Conservation (phyloP, 805 yeast species). For the Zygosaccharomyces bailii region DNA sequence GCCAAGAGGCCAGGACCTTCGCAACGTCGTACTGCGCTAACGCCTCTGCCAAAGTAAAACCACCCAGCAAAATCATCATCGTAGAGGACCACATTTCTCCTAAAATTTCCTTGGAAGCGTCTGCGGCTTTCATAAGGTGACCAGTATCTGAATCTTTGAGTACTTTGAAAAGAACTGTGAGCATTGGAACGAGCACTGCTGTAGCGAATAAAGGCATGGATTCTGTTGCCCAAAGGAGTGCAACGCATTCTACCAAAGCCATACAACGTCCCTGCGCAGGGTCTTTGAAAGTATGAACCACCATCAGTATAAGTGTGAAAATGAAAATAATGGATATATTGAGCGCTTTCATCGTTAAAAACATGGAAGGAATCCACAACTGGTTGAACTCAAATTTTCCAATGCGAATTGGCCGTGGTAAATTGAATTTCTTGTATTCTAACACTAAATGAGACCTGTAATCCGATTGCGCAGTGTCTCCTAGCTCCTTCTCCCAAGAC, state of each 20-base stretch:
- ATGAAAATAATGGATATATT: slow-evolving; percentile 48
- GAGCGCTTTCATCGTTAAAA: slow-evolving; percentile 46
- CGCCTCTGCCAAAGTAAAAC: slow-evolving; percentile 92
- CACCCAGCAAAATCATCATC: slow-evolving; percentile 83
- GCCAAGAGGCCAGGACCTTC: slow-evolving; percentile 79
- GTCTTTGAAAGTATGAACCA: slow-evolving; percentile 61
- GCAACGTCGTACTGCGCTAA: slow-evolving; percentile 87
- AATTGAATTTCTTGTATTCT: slow-evolving; percentile 33
- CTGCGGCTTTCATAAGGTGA: slow-evolving; percentile 57
- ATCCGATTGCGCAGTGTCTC: slow-evolving; percentile 7
- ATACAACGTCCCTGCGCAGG: slow-evolving; percentile 58
- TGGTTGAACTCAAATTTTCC: slow-evolving; percentile 29
- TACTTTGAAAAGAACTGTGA: slow-evolving; percentile 69
- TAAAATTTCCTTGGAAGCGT: slow-evolving; percentile 66
- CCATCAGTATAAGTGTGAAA: slow-evolving; percentile 52
- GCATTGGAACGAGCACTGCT: slow-evolving; percentile 74
- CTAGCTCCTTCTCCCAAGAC: slow-evolving; percentile 43
- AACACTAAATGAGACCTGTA: slow-evolving; percentile 27
- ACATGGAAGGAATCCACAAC: slow-evolving; percentile 45
- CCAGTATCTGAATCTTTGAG: slow-evolving; percentile 48
- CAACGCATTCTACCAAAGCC: slow-evolving; percentile 58
- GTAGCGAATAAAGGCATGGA: slow-evolving; percentile 92
- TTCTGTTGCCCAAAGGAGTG: slow-evolving; percentile 93
- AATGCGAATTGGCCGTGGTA: slow-evolving; percentile 34
- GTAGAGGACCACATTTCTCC: slow-evolving; percentile 93